A percentile compares a stretch with the other conserved stretches of the same genome.
phyloP scores from a whole-genome alignment of 305 asterid species.

The Solanum hybrid region DNA sequence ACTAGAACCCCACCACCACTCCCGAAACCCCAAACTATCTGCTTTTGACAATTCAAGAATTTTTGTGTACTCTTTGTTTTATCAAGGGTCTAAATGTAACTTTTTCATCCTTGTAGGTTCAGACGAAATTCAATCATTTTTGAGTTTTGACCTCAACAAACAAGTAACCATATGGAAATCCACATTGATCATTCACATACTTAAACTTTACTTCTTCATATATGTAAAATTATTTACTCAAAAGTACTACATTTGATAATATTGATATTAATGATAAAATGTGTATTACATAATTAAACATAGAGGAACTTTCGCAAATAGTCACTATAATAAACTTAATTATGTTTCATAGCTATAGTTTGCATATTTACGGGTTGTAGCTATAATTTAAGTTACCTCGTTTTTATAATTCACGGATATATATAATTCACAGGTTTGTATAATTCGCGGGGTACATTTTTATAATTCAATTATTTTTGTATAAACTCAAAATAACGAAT shows the following conservation, averaged over 20 bases:
- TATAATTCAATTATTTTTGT: too few relatives aligned
- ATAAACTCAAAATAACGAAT: too few relatives aligned
- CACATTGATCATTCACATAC: neutral
- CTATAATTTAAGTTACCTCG: too few relatives aligned
- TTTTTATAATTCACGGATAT: too few relatives aligned
- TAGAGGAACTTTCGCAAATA: too few relatives aligned
- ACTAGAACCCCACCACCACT: neutral
- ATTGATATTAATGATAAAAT: too few relatives aligned
- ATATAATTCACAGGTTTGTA: too few relatives aligned
- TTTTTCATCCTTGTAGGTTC: neutral
- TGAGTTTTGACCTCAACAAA: neutral
- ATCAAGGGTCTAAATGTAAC: neutral
- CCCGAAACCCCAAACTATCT: neutral
- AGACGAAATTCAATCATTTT: neutral
- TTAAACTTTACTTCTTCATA: too few relatives aligned
- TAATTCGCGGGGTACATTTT: too few relatives aligned
- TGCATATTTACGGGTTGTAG: too few relatives aligned
- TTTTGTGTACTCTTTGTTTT: neutral
- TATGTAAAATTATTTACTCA: neutral
- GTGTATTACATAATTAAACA: neutral
- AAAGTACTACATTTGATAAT: neutral
- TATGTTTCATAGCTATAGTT: too few relatives aligned
- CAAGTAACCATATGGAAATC: neutral
- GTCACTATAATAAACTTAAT: too few relatives aligned
- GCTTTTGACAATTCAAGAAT: neutral